These are phyloP conservation scores for Puya raimondii DNA, from an alignment of 176 grass and related monocot genomes.

Conservation along the genomic window DNA sequence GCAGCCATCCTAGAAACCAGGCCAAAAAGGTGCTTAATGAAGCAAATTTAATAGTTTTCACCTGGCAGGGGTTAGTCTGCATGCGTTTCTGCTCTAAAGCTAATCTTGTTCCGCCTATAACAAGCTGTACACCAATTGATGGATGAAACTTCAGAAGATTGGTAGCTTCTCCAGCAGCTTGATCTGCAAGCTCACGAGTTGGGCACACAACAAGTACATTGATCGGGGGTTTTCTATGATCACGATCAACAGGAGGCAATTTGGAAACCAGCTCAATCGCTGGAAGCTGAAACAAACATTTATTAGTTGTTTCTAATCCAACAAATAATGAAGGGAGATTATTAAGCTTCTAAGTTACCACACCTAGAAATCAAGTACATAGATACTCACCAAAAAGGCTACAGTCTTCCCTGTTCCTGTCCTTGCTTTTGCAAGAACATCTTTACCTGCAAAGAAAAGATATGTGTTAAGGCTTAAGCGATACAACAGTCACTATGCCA, in stretches of 20 bases:
- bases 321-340: not conserved
- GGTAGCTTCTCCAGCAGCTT: constrained; percentile 67
- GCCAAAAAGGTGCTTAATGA: not conserved
- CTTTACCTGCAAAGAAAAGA: constrained; percentile 60
- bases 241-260: constrained; percentile 45
- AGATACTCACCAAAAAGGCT: constrained; percentile 75
- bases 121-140: constrained; percentile 80
- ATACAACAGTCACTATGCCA: constrained; percentile 2
- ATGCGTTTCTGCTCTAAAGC: constrained; percentile 80
- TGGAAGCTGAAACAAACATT: constrained; percentile 53
- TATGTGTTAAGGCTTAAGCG: not conserved
- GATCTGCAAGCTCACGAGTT: constrained; percentile 88
- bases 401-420: constrained; percentile 98
- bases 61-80: constrained; percentile 91
- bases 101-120: constrained; percentile 88
- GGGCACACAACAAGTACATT: constrained; percentile 84
- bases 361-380: constrained; percentile 8
- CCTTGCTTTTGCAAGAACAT: constrained; percentile 96
- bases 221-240: constrained; percentile 64
- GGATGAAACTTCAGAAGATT: constrained; percentile 88
- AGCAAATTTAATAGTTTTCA: constrained; percentile 6
- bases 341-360: not conserved
- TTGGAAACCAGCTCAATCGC: constrained; percentile 67
- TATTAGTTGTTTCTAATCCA: constrained; percentile 6
- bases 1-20: too few species aligned